Percentiles rank a stretch among this genome's conserved stretches.
phyloP scores from a whole-genome alignment of 2,329 filamentous ascomycete species.

The Volutella citrinella region DNA sequence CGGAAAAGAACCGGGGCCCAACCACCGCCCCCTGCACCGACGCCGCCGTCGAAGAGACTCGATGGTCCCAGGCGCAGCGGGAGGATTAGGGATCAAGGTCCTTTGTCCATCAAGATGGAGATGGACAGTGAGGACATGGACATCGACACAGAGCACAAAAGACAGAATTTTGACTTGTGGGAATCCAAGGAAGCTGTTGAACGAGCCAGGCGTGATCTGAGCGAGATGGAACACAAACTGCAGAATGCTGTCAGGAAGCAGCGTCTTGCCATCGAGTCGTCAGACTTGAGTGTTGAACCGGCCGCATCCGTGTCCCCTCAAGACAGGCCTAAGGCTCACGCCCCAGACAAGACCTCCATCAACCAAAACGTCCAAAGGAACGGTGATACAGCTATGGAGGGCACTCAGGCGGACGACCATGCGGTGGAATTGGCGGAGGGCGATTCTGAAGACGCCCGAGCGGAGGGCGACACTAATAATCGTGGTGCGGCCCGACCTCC shows the following conservation, averaged over 20 bases:
- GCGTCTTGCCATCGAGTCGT: slow-evolving; percentile 44
- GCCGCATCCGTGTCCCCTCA: neutral
- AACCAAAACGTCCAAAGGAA: no score
- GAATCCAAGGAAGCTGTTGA: slow-evolving; percentile 30
- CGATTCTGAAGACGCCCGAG: no score
- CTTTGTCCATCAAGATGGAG: neutral
- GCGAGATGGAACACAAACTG: slow-evolving; percentile 48
- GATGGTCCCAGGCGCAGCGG: slow-evolving; percentile 23
- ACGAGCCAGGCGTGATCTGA: slow-evolving; percentile 42
- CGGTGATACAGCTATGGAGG: no score
- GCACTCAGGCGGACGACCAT: no score
- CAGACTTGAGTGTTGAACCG: slow-evolving; percentile 22
- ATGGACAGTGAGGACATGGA: slow-evolving; percentile 6
- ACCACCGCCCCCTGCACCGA: slow-evolving; percentile 15
- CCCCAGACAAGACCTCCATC: slow-evolving; percentile 2
- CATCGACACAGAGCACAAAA: neutral
- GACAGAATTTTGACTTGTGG: no score
- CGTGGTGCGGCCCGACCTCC: slow-evolving; percentile 57
- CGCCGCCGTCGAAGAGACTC: no score
- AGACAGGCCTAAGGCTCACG: slow-evolving; percentile 9
- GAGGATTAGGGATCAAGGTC: slow-evolving; percentile 15
- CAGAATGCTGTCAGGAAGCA: slow-evolving; percentile 42
- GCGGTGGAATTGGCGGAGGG: no score
- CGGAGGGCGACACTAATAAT: slow-evolving; percentile 27
- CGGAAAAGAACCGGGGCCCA: slow-evolving; percentile 31